These are phyloP conservation scores for Colletotrichum liriopes DNA, from an alignment of 2,329 filamentous ascomycete species.

Conservation along the genomic window DNA sequence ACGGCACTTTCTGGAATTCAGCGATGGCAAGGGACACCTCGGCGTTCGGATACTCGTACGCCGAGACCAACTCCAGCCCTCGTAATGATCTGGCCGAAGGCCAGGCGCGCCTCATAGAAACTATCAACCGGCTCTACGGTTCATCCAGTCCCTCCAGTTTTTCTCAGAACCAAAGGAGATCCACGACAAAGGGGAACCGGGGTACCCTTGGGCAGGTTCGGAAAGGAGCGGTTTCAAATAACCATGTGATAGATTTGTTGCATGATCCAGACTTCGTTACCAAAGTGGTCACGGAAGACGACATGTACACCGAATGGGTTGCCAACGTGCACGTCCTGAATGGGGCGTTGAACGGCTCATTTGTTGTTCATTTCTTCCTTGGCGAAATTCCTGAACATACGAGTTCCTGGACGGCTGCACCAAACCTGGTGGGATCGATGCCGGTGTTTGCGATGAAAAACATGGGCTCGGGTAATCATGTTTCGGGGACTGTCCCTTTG, in stretches of 20 bases:
- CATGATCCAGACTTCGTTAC: conserved; percentile 5
- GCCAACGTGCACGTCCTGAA: conserved; percentile 76
- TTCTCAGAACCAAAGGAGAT: conserved; percentile 28
- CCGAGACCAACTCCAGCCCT: conserved; percentile 65
- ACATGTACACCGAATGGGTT: conserved; percentile 75
- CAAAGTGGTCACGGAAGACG: conserved; percentile 44
- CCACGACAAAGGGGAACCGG: background rate
- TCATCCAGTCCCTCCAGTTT: conserved; percentile 48
- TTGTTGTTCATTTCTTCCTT: conserved; percentile 77
- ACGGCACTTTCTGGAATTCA: conserved; percentile 79
- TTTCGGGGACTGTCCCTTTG: conserved; percentile 67
- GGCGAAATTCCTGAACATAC: conserved; percentile 65
- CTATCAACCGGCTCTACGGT: conserved; percentile 69
- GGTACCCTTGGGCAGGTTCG: conserved; percentile 38
- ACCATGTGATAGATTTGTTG: conserved; percentile 21
- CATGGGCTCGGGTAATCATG: conserved; percentile 52
- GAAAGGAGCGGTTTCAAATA: conserved; percentile 22
- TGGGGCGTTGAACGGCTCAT: conserved; percentile 73
- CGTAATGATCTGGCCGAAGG: conserved; percentile 55
- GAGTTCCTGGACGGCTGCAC: conserved; percentile 65
- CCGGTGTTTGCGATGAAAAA: conserved; percentile 66
- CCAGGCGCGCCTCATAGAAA: conserved; percentile 60
- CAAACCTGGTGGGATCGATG: conserved; percentile 74
- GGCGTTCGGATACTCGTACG: conserved; percentile 82
- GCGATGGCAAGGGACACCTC: conserved; percentile 71